Evolutionary conservation across 1,284 basidiomycete genomes (phyloP), one percentile per base, ranked within the genome.

Genomic region (Agaricales sp.): DNA sequence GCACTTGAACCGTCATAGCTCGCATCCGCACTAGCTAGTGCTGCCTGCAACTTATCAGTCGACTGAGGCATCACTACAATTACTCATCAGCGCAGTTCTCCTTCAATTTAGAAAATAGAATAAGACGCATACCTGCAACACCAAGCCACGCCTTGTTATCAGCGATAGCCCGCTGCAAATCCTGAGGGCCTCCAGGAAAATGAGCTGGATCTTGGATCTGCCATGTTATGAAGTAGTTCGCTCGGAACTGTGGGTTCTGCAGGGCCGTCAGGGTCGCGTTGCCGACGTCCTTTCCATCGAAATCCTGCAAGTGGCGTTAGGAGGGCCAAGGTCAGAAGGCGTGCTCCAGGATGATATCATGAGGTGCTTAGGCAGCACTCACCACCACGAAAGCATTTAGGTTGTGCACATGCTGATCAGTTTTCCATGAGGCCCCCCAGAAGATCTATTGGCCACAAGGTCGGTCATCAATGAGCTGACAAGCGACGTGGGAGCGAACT

Each of bases 241-340:
- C 46, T 41, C 22, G 59, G 54, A 8, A 63, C 49, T 3, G 53
- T 55, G n/a, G 59, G 59, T 4, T 19, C 11, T 8, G 8, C 20
- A 77, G 55, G 3, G 60, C 58, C 50, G 61, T 53, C 1, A 60
- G 60, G n/a, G 78, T 68, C 0, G 57, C 55, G 43, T 66, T 61
- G 2, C 78, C 76, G 16, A 78, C 59, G 4, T 59, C 50, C 8
- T 63, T 69, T 13, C 71, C 73, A 49, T 80, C 78, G 52, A 78
- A 80, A 55, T 80, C 75, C 77, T 79, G 46, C 12, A 18, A 46
- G 11, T 43, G 47, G 48, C n/a, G 30, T 35, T 35, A 11, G 30
- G 30, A 35, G 30, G 30, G 30, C n/a, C 30, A 11, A 35, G 30
- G n/a, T 8, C n/a, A n/a, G n/a, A n/a, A n/a, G n/a, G n/a, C n/a